Conservation (phyloP, 805 yeast genomes). For the Torulaspora franciscae region DNA sequence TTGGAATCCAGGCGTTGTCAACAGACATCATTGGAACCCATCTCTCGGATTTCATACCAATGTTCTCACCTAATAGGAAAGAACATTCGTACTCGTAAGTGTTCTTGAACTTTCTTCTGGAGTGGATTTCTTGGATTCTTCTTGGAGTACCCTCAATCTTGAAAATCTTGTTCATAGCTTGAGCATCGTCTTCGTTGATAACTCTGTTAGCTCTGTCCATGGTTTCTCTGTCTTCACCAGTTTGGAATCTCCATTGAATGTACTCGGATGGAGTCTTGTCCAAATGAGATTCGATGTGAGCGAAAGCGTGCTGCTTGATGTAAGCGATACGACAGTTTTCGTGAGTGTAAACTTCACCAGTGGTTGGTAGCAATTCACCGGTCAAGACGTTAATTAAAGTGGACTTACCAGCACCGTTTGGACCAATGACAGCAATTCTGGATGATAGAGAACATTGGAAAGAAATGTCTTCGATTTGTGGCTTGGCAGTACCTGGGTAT, state of each 20-base stretch:
- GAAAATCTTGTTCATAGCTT: conserved; percentile 98
- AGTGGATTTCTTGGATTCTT: conserved; percentile 88
- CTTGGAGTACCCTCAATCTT: conserved; percentile 98
- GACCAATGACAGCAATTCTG: conserved; percentile 99
- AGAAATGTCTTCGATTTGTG: conserved; percentile 84
- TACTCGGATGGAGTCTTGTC: conserved; percentile 99
- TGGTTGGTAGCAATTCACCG: conserved; percentile 98
- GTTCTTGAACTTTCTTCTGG: conserved; percentile 99
- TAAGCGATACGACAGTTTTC: conserved; percentile 99
- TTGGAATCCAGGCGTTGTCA: conserved; percentile 99
- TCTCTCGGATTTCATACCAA: conserved; percentile 98
- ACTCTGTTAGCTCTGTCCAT: conserved; percentile 99
- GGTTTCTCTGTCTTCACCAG: conserved; percentile 99
- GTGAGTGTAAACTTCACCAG: conserved; percentile 98
- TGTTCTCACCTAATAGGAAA: conserved; percentile 95
- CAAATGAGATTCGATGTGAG: conserved; percentile 96
- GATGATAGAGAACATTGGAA: conserved; percentile 99
- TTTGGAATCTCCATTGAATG: conserved; percentile 99
- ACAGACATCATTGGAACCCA: conserved; percentile 99
- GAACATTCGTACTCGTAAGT: conserved; percentile 99
- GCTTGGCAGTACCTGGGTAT: conserved; percentile 97
- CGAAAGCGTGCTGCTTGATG: conserved; percentile 99
- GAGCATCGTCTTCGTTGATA: conserved; percentile 94
- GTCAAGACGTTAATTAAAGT: conserved; percentile 97
- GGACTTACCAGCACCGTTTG: conserved; percentile 99